Base-by-base conservation (phyloP, 164 flowering plant species). In the Litsea cubeba region DNA sequence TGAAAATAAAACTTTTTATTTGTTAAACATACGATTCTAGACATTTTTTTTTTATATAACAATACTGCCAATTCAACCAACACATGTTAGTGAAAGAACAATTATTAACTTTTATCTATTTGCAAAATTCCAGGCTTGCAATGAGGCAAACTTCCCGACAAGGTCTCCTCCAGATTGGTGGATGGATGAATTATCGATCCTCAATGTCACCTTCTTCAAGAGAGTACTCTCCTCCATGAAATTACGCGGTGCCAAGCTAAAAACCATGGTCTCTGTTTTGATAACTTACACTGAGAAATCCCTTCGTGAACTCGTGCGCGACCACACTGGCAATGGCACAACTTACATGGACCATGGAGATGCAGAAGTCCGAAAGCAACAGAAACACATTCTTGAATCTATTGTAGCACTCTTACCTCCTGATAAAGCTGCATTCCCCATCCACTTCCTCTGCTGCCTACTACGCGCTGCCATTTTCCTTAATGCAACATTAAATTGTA, bases 121-220 rank as follows among this genome's bases (percentile, higher is more conserved):
- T 65, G 8, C 51, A 62, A 51, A 12, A 2, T 14, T 8, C 40
- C 75, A 94, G 97, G 91, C 89, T 1, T 92, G 91, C 65, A 87
- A 77, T 40, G 98, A 95, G 81, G 92, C 94, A 0, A 90, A 84
- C 67, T 95, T 91, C 71, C 95, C 97, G 0, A 88, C 89, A 75
- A 89, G 93, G 1, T 79, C 91, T 1, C 98, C 96, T 0, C 84
- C 92, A 2, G 91, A 90, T 70, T 93, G 98, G 98, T 95, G 99
- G 99, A 85, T 90, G 4, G 93, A 88, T 65, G 99, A 95, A 80
- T 83, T 95, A 2, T 69, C 91, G 1, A 82, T 88, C 69, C 71
- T 93, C 5, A 83, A 84, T 75, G 78, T 91, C 18, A 68, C 65
- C 5, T 86, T 82, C 69, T 86, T 93, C 72, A 75, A 74, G 30